Evolutionary conservation across 306 rosid species (phyloP), one percentile per base, ranked within the genome.

Genomic region (Myrica gale): DNA sequence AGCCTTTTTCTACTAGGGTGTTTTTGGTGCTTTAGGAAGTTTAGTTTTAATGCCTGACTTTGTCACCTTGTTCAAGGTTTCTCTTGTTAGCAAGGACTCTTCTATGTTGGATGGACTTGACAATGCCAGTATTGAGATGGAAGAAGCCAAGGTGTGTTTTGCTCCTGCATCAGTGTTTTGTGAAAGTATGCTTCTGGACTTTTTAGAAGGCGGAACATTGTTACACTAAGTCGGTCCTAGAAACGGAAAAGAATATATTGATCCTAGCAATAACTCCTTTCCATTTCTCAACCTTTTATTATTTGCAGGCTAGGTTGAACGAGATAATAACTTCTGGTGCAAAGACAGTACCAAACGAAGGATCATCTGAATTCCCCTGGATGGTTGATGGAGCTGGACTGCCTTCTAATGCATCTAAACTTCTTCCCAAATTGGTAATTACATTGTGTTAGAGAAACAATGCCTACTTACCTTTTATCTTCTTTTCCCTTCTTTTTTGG

Each of bases 101-200:
- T 95, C 99, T 80, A 95, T 95, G 99, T 78, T 95, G 97, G 99
- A 95, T 63, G 99, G 99, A 77, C 99, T 95, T 82, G 99, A 95
- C 78, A 90, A 95, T 84, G 99, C 99, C 76, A 89, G 97, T 84
- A 80, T 21, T 43, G 97, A 95, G 89, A 95, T 95, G 97, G 89
- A 89, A 47, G 92, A 90, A 87, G 97, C 97, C 57, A 95, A 95
- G 97, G 98, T 89, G 72, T 19, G 71, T 37, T 62, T 39, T 32
- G 58, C 74, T 69, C 16, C 44, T 66, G 26, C 47, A 44, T 32
- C 69, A 63, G 39, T 6, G 21, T 63, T 63, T 11, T 61, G 37
- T 21, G 21, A 56, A 56, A 21, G 13, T 37, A 26, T 32, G 67
- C 67, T 61, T 61, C 69, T 39, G 47, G 69, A 39, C 39, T 63